Evolutionary conservation across 208 protist genomes (phyloP), one percentile per base, ranked within the genome.

Genomic region (Trypanosoma vivax): DNA sequence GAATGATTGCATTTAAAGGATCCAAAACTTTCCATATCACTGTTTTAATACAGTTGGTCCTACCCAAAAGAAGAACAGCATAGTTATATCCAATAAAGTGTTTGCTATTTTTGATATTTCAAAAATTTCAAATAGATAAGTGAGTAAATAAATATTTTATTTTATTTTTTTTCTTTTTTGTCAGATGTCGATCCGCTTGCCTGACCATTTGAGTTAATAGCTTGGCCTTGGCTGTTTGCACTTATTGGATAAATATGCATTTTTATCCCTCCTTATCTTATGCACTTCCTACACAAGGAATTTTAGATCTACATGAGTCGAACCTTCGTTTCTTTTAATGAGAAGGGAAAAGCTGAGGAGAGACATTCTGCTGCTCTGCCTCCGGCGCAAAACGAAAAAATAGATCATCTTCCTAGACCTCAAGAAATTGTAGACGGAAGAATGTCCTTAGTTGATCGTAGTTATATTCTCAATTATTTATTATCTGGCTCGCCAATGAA

Each of bases 251-350:
- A 43, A 7, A 42, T 48, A 33, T 19, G 14, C 19, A 5, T 19
- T 55, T 55, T 2, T 45, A 49, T 37, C 2, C 16, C 27, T 40
- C 29, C 14, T 43, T 30, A 14, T 28, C 47, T 18, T 51, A 28
- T 43, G 5, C 30, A 23, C 30, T 4, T 27, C 18, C 29, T 37
- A 14, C 33, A 37, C 33, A 37, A 37, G 14, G 10, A 43, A 21
- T 43, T 19, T 43, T 11, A 16, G 5, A 56, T 24, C n/a, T 19
- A 0, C 6, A 65, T 65, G 59, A 30, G 48, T 30, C 59, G 59
- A 3, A 65, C 59, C 5, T 52, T 65, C 46, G 31, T 65, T 18
- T 51, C 50, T 0, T 65, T 65, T 27, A 58, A 65, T 33, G 58
- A 65, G 30, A 43, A 58, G 9, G 59, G 59, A 7, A 65, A 41